These are phyloP conservation scores for Colletotrichum sp. DNA, from an alignment of 2,329 filamentous ascomycete genomes.

Conservation along the genomic window DNA sequence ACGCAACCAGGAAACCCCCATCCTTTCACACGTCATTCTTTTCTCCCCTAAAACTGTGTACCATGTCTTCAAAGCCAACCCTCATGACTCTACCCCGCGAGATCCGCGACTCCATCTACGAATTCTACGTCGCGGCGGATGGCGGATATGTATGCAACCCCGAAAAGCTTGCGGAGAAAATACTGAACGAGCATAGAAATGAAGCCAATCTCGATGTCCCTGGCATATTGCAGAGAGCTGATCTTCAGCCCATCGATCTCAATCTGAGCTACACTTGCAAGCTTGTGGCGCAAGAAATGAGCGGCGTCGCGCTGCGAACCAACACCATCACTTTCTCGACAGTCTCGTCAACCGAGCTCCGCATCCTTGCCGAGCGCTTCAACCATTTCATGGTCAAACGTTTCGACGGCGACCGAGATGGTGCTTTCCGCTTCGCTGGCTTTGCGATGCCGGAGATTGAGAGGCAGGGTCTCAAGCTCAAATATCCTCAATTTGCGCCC, in stretches of 20 bases:
- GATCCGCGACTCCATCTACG: not conserved
- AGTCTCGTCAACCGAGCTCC: not conserved
- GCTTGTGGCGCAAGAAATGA: not conserved
- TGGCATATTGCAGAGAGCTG: not conserved
- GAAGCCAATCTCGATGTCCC: too few species aligned
- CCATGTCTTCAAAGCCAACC: too few species aligned
- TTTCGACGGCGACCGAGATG: too few species aligned
- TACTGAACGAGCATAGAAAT: not conserved
- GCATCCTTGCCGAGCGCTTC: not conserved
- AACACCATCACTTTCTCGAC: conserved; percentile 5
- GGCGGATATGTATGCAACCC: not conserved
- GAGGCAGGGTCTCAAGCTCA: not conserved
- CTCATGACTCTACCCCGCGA: too few species aligned
- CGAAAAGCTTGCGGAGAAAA: not conserved
- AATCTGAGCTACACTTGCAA: not conserved
- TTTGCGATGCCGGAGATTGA: too few species aligned
- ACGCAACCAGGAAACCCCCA: too few species aligned
- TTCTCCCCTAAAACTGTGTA: too few species aligned
- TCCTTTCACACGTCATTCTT: too few species aligned
- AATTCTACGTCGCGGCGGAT: not conserved
- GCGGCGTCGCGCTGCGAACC: not conserved
- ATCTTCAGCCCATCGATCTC: not conserved
- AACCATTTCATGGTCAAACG: too few species aligned
- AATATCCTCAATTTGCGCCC: not conserved
- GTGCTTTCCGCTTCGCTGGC: too few species aligned